Evolutionary conservation across 192 early-diverging fungal genomes (phyloP).

Genomic region (Tieghemiomyces parasiticus): DNA sequence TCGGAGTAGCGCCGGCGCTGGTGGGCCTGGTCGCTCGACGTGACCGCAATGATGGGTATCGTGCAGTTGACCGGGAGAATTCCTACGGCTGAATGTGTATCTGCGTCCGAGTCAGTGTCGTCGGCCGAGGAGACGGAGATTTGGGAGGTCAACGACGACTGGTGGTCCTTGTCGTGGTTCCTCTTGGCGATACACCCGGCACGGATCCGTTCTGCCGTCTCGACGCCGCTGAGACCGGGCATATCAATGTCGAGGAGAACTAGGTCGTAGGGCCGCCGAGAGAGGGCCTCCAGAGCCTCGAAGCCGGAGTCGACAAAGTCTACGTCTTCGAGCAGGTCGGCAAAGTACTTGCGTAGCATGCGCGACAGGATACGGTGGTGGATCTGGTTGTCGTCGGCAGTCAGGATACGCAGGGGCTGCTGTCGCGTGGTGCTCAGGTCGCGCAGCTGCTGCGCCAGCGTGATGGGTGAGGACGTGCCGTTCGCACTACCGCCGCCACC

Average conservation of each 20-base stretch:
- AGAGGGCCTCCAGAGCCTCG: slow-evolving; percentile 29
- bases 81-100: no score
- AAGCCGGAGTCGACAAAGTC: slow-evolving; percentile 32
- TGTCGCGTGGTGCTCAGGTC: no score
- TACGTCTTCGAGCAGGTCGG: slow-evolving; percentile 23
- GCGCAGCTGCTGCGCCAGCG: no score
- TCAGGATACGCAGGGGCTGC: slow-evolving; percentile 30
- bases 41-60: slow-evolving; percentile 48
- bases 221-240: slow-evolving; percentile 43
- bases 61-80: no score
- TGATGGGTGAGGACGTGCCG: no score
- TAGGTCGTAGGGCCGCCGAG: slow-evolving; percentile 31
- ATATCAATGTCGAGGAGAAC: slow-evolving; percentile 58
- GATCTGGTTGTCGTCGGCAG: slow-evolving; percentile 54
- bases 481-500: no score
- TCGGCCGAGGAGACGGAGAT: no score
- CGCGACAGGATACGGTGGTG: slow-evolving; percentile 42
- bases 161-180: slow-evolving; percentile 29
- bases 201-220: slow-evolving; percentile 41
- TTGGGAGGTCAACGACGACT: no score
- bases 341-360: slow-evolving; percentile 35
- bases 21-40: slow-evolving; percentile 37
- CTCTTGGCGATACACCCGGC: no score
- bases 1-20: slow-evolving; percentile 32
- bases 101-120: no score